Evolutionary conservation across 148 eudicot species (phyloP), one percentile per base, ranked within the genome.

Genomic region (Persicaria tinctoria): DNA sequence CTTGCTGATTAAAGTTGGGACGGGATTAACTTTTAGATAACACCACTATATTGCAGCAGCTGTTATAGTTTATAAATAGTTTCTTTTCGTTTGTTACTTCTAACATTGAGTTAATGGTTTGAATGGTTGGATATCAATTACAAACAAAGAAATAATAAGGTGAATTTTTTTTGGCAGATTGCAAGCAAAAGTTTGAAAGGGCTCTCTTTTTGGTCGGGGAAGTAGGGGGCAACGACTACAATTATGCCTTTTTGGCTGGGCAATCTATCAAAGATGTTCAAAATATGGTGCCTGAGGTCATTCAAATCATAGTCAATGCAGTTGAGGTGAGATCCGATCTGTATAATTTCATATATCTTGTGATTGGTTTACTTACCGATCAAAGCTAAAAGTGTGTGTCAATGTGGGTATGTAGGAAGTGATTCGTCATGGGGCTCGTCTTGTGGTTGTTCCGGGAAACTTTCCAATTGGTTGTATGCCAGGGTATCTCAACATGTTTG

Each of bases 401-500:
- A 10, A 8, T 55, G n/a, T 55, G 6, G 6, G n/a, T 56, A 18
- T 6, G 23, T 20, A 59, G 64, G 66, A 60, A 23, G 66, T 60
- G 66, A 60, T 60, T 8, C 12, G 0, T 9, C 66, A 60, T 2
- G 66, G 66, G 10, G 66, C 66, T 23, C 66, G 32, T 7, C 41
- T 7, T 2, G 41, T 60, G 4, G 41, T 60, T 6, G 41, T 60
- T 3, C 44, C 66, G 1, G 41, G 66, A 23, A 85, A 73, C 51
- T 81, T 83, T 10, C 86, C 90, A 0, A 70, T 72, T 0, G 88
- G 90, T 1, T 87, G 88, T 23, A 56, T 85, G 45, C 81, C 88
- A 0, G 5, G 77, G 7, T 82, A 81, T 41, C 69, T 84, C 4
- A 77, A 8, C 41, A 20, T 0, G 13, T 60, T 60, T 59, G 23